Evolutionary conservation across 768 basidiomycete species (phyloP).

Genomic region (Russula sp.): DNA sequence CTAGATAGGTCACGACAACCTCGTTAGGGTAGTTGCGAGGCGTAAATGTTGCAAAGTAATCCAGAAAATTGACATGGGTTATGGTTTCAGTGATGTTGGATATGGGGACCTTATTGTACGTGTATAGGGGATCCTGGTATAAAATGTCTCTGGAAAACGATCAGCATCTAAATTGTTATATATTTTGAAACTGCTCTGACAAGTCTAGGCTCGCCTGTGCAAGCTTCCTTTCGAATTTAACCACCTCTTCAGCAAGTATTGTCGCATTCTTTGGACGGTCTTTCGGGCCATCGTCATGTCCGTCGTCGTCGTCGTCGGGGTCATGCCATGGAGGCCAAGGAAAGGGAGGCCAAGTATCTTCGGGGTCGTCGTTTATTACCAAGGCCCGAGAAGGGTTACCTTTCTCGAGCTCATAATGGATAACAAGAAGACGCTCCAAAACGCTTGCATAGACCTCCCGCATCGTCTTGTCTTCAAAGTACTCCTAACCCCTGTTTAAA

Average conservation of each 20-base stretch:
- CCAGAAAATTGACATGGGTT: constrained; percentile 73
- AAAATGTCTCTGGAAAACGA: constrained; percentile 52
- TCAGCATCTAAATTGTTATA: constrained; percentile 10
- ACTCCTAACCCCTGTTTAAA: constrained; percentile 54
- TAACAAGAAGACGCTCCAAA: constrained; percentile 61
- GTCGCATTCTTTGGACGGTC: constrained; percentile 55
- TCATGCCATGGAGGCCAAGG: constrained; percentile 87
- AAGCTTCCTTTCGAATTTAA: constrained; percentile 74
- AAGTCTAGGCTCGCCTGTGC: constrained; percentile 79
- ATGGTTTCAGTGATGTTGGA: constrained; percentile 65
- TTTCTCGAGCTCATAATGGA: constrained; percentile 50
- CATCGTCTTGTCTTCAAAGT: constrained; percentile 76
- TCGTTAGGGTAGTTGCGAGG: constrained; percentile 71
- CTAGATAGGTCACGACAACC: constrained; percentile 80
- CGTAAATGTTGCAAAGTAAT: constrained; percentile 85
- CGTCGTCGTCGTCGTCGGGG: constrained; percentile 40
- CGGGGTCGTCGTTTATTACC: constrained; percentile 38
- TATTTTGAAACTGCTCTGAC: constrained; percentile 41
- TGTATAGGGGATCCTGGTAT: constrained; percentile 75
- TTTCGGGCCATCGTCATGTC: constrained; percentile 43
- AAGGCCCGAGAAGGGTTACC: constrained; percentile 29
- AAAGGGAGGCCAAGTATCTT: constrained; percentile 71
- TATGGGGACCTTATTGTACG: constrained; percentile 82
- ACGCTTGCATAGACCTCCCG: constrained; percentile 68
- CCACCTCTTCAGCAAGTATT: constrained; percentile 64